Evolutionary conservation across 345 rosid species (phyloP).

Genomic region (Bruguiera sexangula): DNA sequence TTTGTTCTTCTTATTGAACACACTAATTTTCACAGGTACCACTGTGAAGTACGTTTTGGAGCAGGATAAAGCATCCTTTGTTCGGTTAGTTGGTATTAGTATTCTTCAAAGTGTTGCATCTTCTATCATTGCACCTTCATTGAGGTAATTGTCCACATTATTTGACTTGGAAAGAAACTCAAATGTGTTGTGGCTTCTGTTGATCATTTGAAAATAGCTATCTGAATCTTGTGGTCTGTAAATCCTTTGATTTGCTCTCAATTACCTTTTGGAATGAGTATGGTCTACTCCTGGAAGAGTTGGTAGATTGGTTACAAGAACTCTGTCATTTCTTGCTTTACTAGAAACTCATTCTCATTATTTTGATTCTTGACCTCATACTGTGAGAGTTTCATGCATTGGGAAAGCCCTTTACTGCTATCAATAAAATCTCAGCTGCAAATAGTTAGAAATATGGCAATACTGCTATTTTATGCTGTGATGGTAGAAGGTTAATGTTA

Average conservation of each 20-base stretch:
- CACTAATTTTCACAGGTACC: constrained; percentile 56
- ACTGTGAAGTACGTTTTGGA: constrained; percentile 94
- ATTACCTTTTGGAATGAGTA: no score
- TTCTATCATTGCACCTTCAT: constrained; percentile 88
- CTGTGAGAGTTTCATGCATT: no score
- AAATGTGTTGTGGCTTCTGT: background rate
- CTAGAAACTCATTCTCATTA: background rate
- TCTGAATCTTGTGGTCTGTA: background rate
- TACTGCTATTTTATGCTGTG: background rate
- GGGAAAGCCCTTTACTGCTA: background rate
- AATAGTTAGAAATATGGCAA: background rate
- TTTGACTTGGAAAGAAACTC: background rate
- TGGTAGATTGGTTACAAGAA: no score
- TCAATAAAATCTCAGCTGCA: background rate
- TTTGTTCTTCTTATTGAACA: constrained; percentile 15
- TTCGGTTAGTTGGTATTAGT: constrained; percentile 77
- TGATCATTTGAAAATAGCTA: background rate
- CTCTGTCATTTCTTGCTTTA: background rate
- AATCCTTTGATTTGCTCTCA: no score
- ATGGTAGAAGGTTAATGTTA: background rate
- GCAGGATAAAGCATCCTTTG: constrained; percentile 86
- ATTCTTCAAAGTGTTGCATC: constrained; percentile 95
- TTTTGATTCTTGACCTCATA: background rate
- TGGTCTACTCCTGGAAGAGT: no score
- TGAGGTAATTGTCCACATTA: constrained; percentile 48